phyloP scores from a whole-genome alignment of 225 moss, liverwort and hornwort species.

The Straminergon stramineum region DNA sequence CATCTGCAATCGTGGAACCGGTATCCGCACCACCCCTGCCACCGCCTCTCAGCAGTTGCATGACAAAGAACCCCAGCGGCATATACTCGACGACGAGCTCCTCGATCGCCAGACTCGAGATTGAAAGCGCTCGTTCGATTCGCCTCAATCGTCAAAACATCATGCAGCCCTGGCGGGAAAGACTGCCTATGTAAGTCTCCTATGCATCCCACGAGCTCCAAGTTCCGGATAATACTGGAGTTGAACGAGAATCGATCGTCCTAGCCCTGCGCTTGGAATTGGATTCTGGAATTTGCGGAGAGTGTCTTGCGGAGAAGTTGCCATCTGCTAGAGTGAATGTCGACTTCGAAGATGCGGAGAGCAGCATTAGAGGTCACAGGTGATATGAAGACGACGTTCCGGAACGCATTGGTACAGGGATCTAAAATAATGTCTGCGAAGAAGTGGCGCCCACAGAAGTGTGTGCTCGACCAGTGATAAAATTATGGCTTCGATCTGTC shows the following conservation, averaged over 20 bases:
- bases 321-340: neutral
- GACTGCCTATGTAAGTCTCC: neutral
- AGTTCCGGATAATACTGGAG: neutral
- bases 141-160: neutral
- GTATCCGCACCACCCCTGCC: neutral
- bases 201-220: neutral
- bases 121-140: neutral
- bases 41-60: neutral
- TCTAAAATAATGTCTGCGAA: neutral
- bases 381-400: neutral
- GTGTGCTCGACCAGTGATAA: too few relatives aligned
- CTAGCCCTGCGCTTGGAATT: too few relatives aligned
- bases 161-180: neutral
- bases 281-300: neutral
- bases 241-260: too few relatives aligned
- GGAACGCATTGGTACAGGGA: too few relatives aligned
- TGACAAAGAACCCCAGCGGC: neutral
- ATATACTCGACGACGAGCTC: neutral
- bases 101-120: neutral
- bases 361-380: neutral
- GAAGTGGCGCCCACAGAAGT: neutral
- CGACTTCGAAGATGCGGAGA: neutral
- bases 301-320: neutral
- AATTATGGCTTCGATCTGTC: too few relatives aligned
- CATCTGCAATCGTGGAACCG: neutral